These are phyloP conservation scores for Hydnomerulius pinastri DNA, from an alignment of 768 basidiomycete genomes.

Conservation along the genomic window DNA sequence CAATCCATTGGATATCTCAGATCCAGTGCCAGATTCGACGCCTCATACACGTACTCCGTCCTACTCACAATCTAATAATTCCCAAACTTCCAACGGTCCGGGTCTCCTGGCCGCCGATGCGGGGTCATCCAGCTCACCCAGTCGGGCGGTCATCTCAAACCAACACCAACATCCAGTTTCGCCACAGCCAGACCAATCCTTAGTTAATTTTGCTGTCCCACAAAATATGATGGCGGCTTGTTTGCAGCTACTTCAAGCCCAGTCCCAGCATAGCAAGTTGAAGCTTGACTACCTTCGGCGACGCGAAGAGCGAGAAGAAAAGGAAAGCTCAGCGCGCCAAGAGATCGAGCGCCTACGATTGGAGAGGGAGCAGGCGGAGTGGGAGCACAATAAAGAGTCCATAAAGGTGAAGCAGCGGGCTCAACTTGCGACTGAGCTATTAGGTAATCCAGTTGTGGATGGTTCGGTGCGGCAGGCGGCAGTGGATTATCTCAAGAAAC, in stretches of 20 bases:
- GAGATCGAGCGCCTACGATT: constrained; percentile 55
- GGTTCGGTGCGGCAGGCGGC: constrained; percentile 65
- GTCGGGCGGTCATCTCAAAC: constrained; percentile 12
- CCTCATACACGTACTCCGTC: constrained; percentile 21
- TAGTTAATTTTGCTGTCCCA: constrained; percentile 52
- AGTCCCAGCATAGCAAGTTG: constrained; percentile 68
- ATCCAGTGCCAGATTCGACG: constrained; percentile 31
- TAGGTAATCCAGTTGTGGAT: constrained; percentile 60
- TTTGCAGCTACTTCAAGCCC: constrained; percentile 62
- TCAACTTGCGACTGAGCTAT: constrained; percentile 65
- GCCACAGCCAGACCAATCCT: constrained; percentile 38
- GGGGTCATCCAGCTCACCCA: constrained; percentile 19
- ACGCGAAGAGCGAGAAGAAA: constrained; percentile 70
- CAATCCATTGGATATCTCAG: constrained; percentile 44
- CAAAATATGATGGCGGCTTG: constrained; percentile 59
- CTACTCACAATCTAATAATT: constrained; percentile 20
- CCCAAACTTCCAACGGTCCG: constrained; percentile 11
- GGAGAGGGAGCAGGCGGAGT: constrained; percentile 59
- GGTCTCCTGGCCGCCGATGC: constrained; percentile 22
- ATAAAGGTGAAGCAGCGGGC: constrained; percentile 59
- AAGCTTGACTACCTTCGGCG: constrained; percentile 69
- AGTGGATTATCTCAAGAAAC: constrained; percentile 69
- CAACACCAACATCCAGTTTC: constrained; percentile 13
- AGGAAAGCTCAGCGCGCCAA: constrained; percentile 50
- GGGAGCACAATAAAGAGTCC: constrained; percentile 54